phyloP scores from a whole-genome alignment of 2,329 filamentous ascomycete genomes.

The Tolypocladium capitatum region DNA sequence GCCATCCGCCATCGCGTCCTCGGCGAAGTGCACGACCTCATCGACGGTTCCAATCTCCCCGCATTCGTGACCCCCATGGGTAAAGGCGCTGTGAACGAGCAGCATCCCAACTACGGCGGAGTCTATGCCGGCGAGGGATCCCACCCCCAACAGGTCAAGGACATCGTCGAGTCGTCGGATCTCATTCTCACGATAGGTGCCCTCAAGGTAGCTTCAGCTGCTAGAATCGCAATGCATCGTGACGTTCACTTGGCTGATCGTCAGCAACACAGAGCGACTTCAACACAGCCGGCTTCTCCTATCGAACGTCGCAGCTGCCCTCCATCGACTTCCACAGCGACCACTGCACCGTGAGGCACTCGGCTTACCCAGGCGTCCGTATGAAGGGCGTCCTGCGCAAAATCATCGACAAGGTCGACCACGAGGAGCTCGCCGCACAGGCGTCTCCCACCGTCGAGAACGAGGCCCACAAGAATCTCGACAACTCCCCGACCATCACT shows the following conservation, averaged over 20 bases:
- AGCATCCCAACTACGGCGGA: conserved; percentile 61
- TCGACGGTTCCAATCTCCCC: conserved; percentile 62
- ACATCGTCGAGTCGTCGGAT: conserved; percentile 55
- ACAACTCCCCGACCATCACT: conserved; percentile 36
- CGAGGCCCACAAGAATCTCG: conserved; percentile 26
- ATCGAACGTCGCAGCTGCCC: conserved; percentile 61
- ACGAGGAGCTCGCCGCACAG: conserved; percentile 42
- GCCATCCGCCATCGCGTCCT: conserved; percentile 65
- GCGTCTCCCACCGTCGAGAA: conserved; percentile 41
- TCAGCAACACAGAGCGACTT: conserved; percentile 49
- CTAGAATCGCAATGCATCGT: neutral
- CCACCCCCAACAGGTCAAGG: conserved; percentile 45
- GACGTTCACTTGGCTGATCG: neutral
- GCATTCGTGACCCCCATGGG: conserved; percentile 87
- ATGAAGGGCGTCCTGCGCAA: conserved; percentile 70
- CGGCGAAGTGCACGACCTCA: conserved; percentile 56
- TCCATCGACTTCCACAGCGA: conserved; percentile 73
- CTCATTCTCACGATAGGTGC: conserved; percentile 58
- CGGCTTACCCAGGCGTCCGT: conserved; percentile 62
- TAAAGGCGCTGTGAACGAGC: conserved; percentile 72
- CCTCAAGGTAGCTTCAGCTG: conserved; percentile 28
- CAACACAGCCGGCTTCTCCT: conserved; percentile 74
- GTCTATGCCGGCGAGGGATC: conserved; percentile 76
- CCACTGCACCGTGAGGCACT: conserved; percentile 60
- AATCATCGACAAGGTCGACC: conserved; percentile 45